phyloP scores from a whole-genome alignment of 2,329 filamentous ascomycete genomes.

The Dactylellina cionopaga region DNA sequence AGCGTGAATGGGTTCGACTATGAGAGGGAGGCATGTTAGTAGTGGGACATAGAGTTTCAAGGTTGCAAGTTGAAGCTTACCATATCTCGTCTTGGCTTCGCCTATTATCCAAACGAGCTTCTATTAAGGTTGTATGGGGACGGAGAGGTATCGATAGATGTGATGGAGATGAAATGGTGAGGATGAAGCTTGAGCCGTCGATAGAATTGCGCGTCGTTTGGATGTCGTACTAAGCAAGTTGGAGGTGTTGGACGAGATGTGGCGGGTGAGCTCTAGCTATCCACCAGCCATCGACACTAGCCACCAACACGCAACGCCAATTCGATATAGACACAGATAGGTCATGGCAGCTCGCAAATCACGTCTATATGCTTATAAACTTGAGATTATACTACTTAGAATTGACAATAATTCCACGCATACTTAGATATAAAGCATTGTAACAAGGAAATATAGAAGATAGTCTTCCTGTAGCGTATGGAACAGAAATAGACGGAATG shows the following conservation, averaged over 20 bases:
- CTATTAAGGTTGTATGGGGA: background rate
- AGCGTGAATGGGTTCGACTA: slow-evolving; percentile 52
- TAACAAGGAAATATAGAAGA: too few relatives aligned
- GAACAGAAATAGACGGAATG: too few relatives aligned
- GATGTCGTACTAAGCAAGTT: slow-evolving; percentile 27
- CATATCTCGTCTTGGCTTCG: slow-evolving; percentile 14
- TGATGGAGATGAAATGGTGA: slow-evolving; percentile 26
- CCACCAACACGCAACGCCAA: slow-evolving; percentile 14
- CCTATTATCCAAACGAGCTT: background rate
- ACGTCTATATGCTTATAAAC: too few relatives aligned
- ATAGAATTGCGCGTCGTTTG: slow-evolving; percentile 52
- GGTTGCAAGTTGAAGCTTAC: slow-evolving; percentile 6
- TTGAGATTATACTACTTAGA: too few relatives aligned
- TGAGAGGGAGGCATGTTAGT: slow-evolving; percentile 21
- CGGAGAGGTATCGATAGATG: slow-evolving; percentile 2
- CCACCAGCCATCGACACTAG: slow-evolving; percentile 28
- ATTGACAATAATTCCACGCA: too few relatives aligned
- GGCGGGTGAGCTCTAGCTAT: slow-evolving; percentile 30
- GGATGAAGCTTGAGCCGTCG: slow-evolving; percentile 39
- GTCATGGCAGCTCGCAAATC: too few relatives aligned
- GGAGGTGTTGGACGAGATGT: slow-evolving; percentile 30
- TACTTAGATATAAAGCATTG: too few relatives aligned
- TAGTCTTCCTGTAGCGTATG: too few relatives aligned
- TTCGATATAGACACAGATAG: background rate
- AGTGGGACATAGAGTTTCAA: background rate